Evolutionary conservation across 2,329 filamentous ascomycete species (phyloP), one percentile per base, ranked within the genome.

Genomic region (Neospermospora avenae): DNA sequence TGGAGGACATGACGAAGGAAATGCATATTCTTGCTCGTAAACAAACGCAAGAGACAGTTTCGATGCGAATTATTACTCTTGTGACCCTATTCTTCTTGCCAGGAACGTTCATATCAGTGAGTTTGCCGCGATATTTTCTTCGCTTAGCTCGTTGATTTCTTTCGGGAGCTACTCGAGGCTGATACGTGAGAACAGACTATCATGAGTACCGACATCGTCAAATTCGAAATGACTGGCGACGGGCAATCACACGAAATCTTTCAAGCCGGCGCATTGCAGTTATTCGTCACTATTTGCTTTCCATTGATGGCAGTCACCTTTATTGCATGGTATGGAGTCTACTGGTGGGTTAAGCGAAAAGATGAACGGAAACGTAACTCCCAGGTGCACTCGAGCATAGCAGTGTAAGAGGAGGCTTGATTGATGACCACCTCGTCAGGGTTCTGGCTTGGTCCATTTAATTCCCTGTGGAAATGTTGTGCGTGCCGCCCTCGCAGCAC

Each of bases 51-150:
- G 75, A 77, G 62, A 75, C 75, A 0, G 70, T 76, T 0, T 74
- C 74, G 0, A 77, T 77, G 75, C 67, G 72, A 11, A 71, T 75
- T 14, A 77, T 77, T 39, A 77, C 75, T 0, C 63, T 73, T 0
- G 75, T 77, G 1, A 76, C 75, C 0, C 57, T 77, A 0, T 74
- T 77, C 55, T 77, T 75, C 60, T 64, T 77, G 1, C 75, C 75
- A 4, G 75, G 71, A 7, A 77, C 74, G 1, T 77, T 77, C 57
- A 72, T 77, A 13, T 74, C 74, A 18, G 75, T 76, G 69, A 64
- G 73, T 58, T n/a, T n/a, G n/a, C n/a, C n/a, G n/a, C n/a, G n/a
- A n/a, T n/a, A n/a, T n/a, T n/a, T n/a, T n/a, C n/a, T n/a, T n/a
- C n/a, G n/a, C n/a, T n/a, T n/a, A n/a, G n/a, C n/a, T n/a, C n/a